phyloP scores from a whole-genome alignment of 768 basidiomycete genomes.

The Leucocoprinus sp. region DNA sequence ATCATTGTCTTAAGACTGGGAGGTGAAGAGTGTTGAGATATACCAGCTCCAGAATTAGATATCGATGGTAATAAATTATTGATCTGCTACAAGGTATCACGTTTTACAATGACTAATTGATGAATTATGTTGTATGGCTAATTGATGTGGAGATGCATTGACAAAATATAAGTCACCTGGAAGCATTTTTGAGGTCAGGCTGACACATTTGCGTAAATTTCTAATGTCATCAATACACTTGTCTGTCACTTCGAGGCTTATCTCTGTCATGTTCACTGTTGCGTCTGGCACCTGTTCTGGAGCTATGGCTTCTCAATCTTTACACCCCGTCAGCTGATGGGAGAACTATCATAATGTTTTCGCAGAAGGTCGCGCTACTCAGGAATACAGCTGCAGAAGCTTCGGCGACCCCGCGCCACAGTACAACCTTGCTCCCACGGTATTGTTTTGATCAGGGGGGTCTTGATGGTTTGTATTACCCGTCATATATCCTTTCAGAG shows the following conservation, averaged over 20 bases:
- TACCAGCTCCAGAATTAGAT: conserved; percentile 42
- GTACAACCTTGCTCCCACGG: conserved; percentile 6
- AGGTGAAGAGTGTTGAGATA: conserved; percentile 66
- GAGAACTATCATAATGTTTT: conserved; percentile 30
- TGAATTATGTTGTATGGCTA: no score
- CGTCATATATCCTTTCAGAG: background rate
- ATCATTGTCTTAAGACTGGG: conserved; percentile 54
- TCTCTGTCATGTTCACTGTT: background rate
- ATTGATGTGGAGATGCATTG: no score
- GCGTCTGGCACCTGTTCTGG: background rate
- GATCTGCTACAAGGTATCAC: background rate
- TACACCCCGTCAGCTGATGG: conserved; percentile 17
- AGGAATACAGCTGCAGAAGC: conserved; percentile 22
- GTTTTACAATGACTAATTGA: background rate
- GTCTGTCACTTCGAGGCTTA: background rate
- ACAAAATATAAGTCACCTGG: no score
- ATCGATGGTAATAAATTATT: no score
- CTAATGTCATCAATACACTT: background rate
- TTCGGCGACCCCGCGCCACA: conserved; percentile 7
- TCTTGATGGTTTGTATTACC: no score
- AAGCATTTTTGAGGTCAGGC: no score
- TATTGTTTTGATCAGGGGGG: conserved; percentile 11
- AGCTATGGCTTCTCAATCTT: background rate
- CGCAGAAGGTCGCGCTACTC: conserved; percentile 27
- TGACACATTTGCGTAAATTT: no score